Conservation (phyloP, 2,329 filamentous ascomycete genomes). For the Dactylonectria macrodidyma region DNA sequence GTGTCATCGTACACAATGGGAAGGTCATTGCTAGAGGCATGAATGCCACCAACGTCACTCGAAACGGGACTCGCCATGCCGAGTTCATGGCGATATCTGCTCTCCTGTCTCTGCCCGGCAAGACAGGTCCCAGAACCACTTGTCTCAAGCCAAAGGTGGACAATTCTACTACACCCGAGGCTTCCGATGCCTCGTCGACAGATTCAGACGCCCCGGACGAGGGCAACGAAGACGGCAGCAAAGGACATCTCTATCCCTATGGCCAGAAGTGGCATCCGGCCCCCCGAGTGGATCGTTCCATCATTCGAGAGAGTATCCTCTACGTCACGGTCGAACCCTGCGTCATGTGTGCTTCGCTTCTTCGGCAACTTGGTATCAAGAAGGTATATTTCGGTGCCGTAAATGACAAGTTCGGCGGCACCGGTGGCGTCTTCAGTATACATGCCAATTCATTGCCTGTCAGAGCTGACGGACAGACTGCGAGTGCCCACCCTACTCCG, state of each 20-base stretch:
- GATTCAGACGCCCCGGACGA: constrained; percentile 53
- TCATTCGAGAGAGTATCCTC: constrained; percentile 81
- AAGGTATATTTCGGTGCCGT: constrained; percentile 95
- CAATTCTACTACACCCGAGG: constrained; percentile 39
- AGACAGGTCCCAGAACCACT: constrained; percentile 49
- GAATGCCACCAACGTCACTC: constrained; percentile 95
- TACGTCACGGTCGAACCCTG: constrained; percentile 99
- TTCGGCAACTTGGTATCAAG: constrained; percentile 89
- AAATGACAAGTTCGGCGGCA: constrained; percentile 98
- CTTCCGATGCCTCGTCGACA: constrained; percentile 43
- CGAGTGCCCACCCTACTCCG: constrained; percentile 57
- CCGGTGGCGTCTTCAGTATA: constrained; percentile 91
- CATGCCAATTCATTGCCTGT: constrained; percentile 73
- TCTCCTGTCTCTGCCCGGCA: constrained; percentile 61
- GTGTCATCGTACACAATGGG: constrained; percentile 87
- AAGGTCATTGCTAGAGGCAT: constrained; percentile 90
- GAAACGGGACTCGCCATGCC: constrained; percentile 93
- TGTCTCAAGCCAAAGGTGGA: constrained; percentile 54
- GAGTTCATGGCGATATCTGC: constrained; percentile 89
- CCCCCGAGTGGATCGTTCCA: constrained; percentile 73
- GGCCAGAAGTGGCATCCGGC: constrained; percentile 71
- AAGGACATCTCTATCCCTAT: constrained; percentile 73
- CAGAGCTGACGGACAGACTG: constrained; percentile 54
- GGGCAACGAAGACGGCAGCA: constrained; percentile 67
- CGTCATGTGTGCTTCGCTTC: constrained; percentile 96